These are phyloP conservation scores for Acanthochlamys bracteata DNA, from an alignment of 106 monocot genomes.

Conservation along the genomic window DNA sequence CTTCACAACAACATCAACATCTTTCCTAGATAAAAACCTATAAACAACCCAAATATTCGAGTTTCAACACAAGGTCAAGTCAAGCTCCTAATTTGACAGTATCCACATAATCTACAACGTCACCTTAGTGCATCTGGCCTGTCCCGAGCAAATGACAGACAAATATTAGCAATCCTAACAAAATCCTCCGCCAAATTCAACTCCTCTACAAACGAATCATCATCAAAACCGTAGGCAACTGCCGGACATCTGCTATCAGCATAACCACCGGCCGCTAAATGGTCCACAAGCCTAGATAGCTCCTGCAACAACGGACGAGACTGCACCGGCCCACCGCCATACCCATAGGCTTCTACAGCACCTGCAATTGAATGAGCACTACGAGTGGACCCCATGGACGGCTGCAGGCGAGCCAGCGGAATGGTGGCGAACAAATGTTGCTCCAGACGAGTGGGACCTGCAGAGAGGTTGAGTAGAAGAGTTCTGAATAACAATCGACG, in stretches of 20 bases:
- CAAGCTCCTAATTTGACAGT: not conserved
- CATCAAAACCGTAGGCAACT: constrained; percentile 7
- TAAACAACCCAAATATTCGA: constrained; percentile 8
- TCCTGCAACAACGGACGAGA: constrained; percentile 38
- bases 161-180: constrained; percentile 26
- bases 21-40: constrained; percentile 59
- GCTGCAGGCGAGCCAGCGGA: no score
- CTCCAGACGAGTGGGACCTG: no score
- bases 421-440: not conserved
- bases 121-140: constrained; percentile 63
- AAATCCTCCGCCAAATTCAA: constrained; percentile 42
- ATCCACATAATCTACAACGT: not conserved
- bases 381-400: no score
- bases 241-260: not conserved
- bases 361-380: no score
- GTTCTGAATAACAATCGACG: no score
- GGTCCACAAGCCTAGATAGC: constrained; percentile 55
- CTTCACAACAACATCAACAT: constrained; percentile 55
- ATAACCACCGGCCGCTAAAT: constrained; percentile 31
- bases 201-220: constrained; percentile 20
- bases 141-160: constrained; percentile 51
- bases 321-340: not conserved
- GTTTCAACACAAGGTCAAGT: not conserved
- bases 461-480: no score
- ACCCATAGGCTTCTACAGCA: no score